Evolutionary conservation across 1,284 basidiomycete genomes (phyloP).

Genomic region (Ganoderma lingzhi): DNA sequence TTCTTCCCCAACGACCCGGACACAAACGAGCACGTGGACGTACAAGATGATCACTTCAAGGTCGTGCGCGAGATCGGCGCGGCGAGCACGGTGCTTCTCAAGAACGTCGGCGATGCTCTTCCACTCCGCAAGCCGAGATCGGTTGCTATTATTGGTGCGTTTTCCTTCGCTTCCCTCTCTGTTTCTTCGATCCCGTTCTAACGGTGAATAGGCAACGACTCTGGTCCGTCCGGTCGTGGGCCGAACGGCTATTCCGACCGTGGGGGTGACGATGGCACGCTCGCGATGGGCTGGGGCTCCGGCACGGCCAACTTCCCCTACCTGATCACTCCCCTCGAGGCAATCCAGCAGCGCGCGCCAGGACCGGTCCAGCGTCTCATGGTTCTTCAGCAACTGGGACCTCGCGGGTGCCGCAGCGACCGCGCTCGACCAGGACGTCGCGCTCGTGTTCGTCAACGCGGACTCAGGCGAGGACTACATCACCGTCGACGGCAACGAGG

Average conservation of each 20-base stretch:
- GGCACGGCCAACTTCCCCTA: conserved; percentile 67
- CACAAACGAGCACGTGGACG: conserved; percentile 76
- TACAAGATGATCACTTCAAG: conserved; percentile 77
- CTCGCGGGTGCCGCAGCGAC: conserved; percentile 55
- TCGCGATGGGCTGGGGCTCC: conserved; percentile 84
- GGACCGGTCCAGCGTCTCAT: conserved; percentile 60
- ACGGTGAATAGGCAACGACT: conserved; percentile 51
- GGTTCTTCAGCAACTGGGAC: conserved; percentile 75
- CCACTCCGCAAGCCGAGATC: conserved; percentile 69
- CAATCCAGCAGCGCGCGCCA: conserved; percentile 68
- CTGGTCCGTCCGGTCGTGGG: conserved; percentile 72
- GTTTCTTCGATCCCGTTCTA: background rate
- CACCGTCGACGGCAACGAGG: conserved; percentile 37
- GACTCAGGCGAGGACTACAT: conserved; percentile 65
- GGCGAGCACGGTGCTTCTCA: conserved; percentile 82
- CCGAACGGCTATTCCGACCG: conserved; percentile 80
- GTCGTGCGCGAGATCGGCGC: conserved; percentile 80
- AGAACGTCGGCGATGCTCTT: conserved; percentile 75
- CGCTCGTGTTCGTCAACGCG: conserved; percentile 77
- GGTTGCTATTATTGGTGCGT: conserved; percentile 62
- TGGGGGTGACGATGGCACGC: conserved; percentile 70
- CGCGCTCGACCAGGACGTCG: conserved; percentile 63
- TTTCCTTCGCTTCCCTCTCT: background rate
- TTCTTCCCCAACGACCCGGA: conserved; percentile 59
- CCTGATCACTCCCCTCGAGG: conserved; percentile 71